Base-by-base conservation (phyloP, 176 grass and related monocot genomes). In the Hsuehochloa calcarea region DNA sequence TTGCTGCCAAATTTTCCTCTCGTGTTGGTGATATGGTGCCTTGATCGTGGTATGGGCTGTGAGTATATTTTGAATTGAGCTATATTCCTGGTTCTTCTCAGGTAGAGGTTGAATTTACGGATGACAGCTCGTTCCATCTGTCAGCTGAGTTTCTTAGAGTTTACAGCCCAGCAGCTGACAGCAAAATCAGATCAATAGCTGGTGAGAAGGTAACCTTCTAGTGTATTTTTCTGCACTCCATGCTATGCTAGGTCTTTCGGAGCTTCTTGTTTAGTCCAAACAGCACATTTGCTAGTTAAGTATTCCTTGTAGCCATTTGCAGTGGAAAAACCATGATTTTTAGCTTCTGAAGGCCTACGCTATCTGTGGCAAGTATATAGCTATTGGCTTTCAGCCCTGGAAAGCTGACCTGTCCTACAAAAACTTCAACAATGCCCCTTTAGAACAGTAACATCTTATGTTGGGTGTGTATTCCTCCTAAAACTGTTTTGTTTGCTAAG, bases 141-240 rank as follows among this genome's bases (percentile, higher is more conserved):
- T 66, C 96, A 37, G 91, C 96, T 38, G 93, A 98, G 78, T 98
- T 87, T 88, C 96, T 98, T 34, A 94, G 96, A 91, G 91, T 98
- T 38, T 88, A 90, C 78, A 95, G 93, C 65, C 93, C 93, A 69
- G 89, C 93, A 67, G 91, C 85, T 68, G 96, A 98, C 60, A 95
- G 93, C 80, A 98, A 98, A 90, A 95, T 98, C 80, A 92, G 93
- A 89, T 92, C 91, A 43, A 70, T 98, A 34, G 88, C 74, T 9
- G 91, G 96, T 68, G 96, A 95, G 72, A 95, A 95, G 96, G 93
- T 98, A 86, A 81, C 39, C 40, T 43, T 75, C n/a, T 74, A 58
- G 4, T 82, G 49, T 16, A 46, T 4, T 26, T 25, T 85, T 75
- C 16, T 2, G 23, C 52, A 49, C 5, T 55, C 5, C 13, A 44